Evolutionary conservation across 2,329 filamentous ascomycete species (phyloP).

Genomic region (Phyllosticta capitalensis): DNA sequence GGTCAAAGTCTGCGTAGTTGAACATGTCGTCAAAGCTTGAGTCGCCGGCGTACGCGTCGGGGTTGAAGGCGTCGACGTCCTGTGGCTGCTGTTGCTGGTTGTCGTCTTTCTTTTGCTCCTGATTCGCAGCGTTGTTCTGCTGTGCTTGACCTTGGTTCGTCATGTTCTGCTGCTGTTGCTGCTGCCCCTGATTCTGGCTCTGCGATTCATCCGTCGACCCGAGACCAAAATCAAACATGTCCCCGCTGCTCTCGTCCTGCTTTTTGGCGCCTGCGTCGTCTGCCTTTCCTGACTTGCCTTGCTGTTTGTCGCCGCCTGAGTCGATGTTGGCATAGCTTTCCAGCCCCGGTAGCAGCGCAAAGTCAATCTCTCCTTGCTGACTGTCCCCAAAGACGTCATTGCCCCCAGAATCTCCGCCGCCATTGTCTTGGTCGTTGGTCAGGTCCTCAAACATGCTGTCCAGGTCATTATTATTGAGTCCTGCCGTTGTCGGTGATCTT

Average conservation of each 20-base stretch:
- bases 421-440: slow-evolving; percentile 1
- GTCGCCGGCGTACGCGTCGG: slow-evolving; percentile 6
- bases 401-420: not conserved
- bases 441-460: slow-evolving; percentile 19
- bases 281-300: not conserved
- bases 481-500: slow-evolving; percentile 20
- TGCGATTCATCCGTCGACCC: not conserved
- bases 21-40: slow-evolving; percentile 27
- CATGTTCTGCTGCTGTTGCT: not conserved
- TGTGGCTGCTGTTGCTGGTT: slow-evolving; percentile 4
- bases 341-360: slow-evolving; percentile 31
- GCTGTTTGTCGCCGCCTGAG: not conserved
- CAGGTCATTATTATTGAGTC: slow-evolving; percentile 25
- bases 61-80: slow-evolving; percentile 11
- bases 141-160: not conserved
- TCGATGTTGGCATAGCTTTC: slow-evolving; percentile 30
- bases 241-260: slow-evolving; percentile 4
- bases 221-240: not conserved
- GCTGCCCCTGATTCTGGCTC: not conserved
- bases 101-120: not conserved
- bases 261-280: not conserved
- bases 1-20: slow-evolving; percentile 18
- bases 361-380: slow-evolving; percentile 19
- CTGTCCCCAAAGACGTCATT: slow-evolving; percentile 13
- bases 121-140: slow-evolving; percentile 10